Base-by-base conservation (phyloP, 2,329 filamentous ascomycete species). In the Pochonia chlamydosporia region DNA sequence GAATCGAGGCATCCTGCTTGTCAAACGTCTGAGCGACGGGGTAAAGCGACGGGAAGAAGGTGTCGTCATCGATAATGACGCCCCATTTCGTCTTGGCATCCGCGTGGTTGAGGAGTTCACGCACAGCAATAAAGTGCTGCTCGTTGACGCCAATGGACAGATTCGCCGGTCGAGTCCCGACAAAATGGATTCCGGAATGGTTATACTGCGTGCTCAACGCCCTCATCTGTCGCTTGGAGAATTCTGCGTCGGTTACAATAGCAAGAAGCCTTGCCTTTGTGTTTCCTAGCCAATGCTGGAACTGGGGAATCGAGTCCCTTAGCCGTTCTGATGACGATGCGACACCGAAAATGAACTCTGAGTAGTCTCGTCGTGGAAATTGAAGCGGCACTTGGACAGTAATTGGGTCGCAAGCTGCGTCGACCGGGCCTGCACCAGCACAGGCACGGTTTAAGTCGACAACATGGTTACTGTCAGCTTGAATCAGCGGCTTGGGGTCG, bases 21-120 rank as follows among this genome's bases (percentile, higher is more conserved):
- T 56, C 56, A 2, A 83, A 68, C 5, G 71, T 66, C n/a, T 70
- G 59, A 20, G 72, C 65, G 14, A 84, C 64, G 1, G 68, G 67
- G 44, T 72, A 60, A 39, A 83, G 70, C 2, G 74, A 78, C 2
- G 75, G 72, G 59, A 82, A 82, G 60, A 84, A 83, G 1, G 80
- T 84, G 54, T 84, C 80, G 55, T 84, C 80, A 56, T 84, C 79
- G 31, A 83, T 71, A 42, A 83, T 66, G 40, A 71, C 74, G 13
- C 73, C 70, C 79, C 80, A 84, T 26, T 67, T 64, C 0, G 77
- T 79, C 13, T 67, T 55, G 0, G 69, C 60, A 9, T 63, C 69
- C 26, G 66, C 59, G 43, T 71, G 64, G 21, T 67, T 58, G 21
- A 77, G 61, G 50, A 82, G 68, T 31, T 75, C 67, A 24, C 71